Conservation (phyloP, 352 stramenopile genomes). For the Globisporangium apiculatum region DNA sequence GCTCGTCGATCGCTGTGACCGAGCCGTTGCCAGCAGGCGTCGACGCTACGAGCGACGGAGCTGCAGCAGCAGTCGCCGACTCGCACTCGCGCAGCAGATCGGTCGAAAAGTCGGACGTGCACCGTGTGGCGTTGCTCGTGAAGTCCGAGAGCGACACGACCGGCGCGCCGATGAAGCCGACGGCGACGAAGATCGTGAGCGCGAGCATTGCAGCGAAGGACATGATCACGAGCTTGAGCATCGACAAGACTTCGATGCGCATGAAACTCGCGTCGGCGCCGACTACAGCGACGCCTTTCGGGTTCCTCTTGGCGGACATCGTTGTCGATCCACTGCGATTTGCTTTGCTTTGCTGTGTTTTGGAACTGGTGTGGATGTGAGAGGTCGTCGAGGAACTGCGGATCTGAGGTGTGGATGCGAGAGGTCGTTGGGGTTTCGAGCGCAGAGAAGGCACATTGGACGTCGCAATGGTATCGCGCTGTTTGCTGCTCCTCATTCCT, state of each 20-base stretch:
- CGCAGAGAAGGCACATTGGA: too few species aligned
- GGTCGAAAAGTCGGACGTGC: conserved; percentile 44
- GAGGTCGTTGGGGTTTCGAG: too few species aligned
- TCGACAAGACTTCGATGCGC: conserved; percentile 52
- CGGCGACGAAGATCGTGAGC: conserved; percentile 34
- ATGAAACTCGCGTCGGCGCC: conserved; percentile 45
- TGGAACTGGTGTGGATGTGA: too few species aligned
- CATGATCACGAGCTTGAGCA: conserved; percentile 40
- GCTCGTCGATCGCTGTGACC: conserved; percentile 27
- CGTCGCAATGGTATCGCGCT: too few species aligned
- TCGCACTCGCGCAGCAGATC: conserved; percentile 28
- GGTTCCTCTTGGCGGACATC: neutral
- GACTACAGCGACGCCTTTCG: neutral
- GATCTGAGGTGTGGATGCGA: too few species aligned
- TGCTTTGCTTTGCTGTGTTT: too few species aligned
- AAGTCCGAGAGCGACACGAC: conserved; percentile 37
- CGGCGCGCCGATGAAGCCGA: conserved; percentile 34
- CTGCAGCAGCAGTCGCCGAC: neutral
- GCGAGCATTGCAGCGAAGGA: conserved; percentile 19
- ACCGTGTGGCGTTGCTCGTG: conserved; percentile 40
- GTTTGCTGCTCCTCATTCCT: too few species aligned
- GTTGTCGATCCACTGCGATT: too few species aligned
- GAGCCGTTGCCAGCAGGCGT: conserved; percentile 13
- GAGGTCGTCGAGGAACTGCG: too few species aligned
- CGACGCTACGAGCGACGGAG: neutral